Conservation (phyloP, 352 stramenopile species). For the Thraustochytrium striatum region DNA sequence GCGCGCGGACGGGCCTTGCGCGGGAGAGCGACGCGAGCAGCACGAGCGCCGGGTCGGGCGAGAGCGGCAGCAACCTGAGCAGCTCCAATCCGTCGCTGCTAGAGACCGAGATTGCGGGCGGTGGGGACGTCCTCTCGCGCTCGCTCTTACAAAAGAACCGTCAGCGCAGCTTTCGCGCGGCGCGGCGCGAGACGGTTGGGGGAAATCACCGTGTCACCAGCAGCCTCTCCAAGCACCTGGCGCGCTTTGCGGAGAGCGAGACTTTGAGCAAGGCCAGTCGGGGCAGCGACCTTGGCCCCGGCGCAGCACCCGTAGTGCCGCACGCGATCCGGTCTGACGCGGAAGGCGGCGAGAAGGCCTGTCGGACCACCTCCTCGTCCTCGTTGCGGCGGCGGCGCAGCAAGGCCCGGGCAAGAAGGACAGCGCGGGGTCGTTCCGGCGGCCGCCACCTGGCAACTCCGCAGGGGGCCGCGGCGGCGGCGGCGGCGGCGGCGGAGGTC, state of each 20-base stretch:
- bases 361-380: slow-evolving; percentile 17
- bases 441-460: too few species aligned
- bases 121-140: slow-evolving; percentile 3
- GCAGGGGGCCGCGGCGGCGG: too few species aligned
- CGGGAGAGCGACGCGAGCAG: background rate
- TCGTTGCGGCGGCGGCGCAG: background rate
- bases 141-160: background rate
- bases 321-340: background rate
- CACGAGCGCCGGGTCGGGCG: background rate
- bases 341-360: too few species aligned
- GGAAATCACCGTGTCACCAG: too few species aligned
- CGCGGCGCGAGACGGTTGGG: background rate
- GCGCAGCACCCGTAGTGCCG: background rate
- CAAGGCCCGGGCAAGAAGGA: background rate
- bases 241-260: too few species aligned
- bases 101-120: background rate
- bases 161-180: slow-evolving; percentile 13
- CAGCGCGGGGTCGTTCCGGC: background rate
- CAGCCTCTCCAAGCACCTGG: too few species aligned
- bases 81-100: background rate
- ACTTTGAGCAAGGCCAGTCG: too few species aligned
- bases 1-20: too few species aligned
- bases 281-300: background rate
- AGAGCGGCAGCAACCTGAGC: background rate
- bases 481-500: background rate